Conservation (phyloP, 2,329 filamentous ascomycete genomes). For the Fusarium miscanthi region DNA sequence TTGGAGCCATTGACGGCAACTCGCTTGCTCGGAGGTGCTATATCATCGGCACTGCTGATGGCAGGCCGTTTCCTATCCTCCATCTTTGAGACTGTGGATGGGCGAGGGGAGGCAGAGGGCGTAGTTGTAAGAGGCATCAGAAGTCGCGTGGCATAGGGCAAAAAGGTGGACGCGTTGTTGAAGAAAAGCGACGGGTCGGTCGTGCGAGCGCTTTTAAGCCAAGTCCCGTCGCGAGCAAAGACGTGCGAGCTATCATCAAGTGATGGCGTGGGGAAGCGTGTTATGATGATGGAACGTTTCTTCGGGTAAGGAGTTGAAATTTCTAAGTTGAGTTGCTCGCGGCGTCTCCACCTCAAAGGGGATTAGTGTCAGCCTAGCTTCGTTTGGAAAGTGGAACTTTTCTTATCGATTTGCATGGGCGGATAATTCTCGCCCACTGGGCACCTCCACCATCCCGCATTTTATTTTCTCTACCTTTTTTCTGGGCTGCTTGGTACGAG, state of each 20-base stretch:
- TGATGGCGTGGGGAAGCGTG: constrained; percentile 47
- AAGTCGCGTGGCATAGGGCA: constrained; percentile 55
- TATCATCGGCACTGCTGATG: constrained; percentile 80
- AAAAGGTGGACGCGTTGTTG: constrained; percentile 56
- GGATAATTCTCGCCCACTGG: constrained; percentile 49
- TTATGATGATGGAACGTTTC: constrained; percentile 50
- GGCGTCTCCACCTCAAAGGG: constrained; percentile 28
- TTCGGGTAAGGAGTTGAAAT: constrained; percentile 57
- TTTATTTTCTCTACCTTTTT: constrained; percentile 48
- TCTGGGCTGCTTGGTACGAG: constrained; percentile 29
- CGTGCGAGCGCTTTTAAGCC: constrained; percentile 48
- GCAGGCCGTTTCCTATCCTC: constrained; percentile 99
- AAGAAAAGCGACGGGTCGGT: constrained; percentile 45
- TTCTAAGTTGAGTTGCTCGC: constrained; percentile 56
- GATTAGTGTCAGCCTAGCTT: constrained; percentile 50
- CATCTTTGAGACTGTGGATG: constrained; percentile 92
- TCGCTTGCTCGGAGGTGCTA: constrained; percentile 90
- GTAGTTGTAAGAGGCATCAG: constrained; percentile 90
- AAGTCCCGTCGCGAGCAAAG: constrained; percentile 50
- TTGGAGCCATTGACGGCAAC: constrained; percentile 86
- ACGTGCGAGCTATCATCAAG: constrained; percentile 52
- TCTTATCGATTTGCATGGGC: constrained; percentile 50
- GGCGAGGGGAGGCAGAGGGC: constrained; percentile 75
- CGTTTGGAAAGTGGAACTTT: constrained; percentile 35
- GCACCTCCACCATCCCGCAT: constrained; percentile 44